Conservation (phyloP, 805 yeast species). For the Diddensiella santjacobensis region DNA sequence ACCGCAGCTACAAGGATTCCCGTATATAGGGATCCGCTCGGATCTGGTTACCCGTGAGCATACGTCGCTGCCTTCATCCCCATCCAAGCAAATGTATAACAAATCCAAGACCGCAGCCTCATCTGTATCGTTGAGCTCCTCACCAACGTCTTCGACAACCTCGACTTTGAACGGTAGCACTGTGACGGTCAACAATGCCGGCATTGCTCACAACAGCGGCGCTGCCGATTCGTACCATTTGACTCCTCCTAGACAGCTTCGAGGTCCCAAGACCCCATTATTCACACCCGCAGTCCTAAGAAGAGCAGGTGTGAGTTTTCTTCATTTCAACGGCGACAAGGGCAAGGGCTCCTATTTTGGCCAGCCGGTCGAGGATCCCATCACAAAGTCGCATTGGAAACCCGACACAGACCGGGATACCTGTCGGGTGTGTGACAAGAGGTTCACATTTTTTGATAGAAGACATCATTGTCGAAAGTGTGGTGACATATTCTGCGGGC, state of each 20-base stretch:
- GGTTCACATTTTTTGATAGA: conserved; percentile 74
- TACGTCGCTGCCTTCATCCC: conserved; percentile 16
- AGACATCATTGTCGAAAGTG: conserved; percentile 83
- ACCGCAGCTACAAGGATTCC: conserved; percentile 3
- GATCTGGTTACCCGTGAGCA: background rate
- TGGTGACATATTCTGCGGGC: conserved; percentile 74
- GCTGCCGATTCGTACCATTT: too few species aligned
- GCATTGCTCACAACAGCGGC: background rate
- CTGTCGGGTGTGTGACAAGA: conserved; percentile 65
- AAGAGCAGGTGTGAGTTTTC: conserved; percentile 33
- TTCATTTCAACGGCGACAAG: background rate
- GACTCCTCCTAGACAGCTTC: conserved; percentile 58
- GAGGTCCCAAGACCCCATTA: conserved; percentile 79
- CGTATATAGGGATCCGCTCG: conserved; percentile 6
- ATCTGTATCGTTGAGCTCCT: conserved; percentile 16
- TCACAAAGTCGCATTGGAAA: conserved; percentile 41
- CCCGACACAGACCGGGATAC: conserved; percentile 61
- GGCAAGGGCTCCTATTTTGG: background rate
- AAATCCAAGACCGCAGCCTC: conserved; percentile 4
- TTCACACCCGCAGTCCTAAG: conserved; percentile 87
- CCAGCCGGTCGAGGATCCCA: conserved; percentile 12
- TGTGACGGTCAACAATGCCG: conserved; percentile 1
- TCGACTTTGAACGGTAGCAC: conserved; percentile 3
- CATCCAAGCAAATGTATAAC: conserved; percentile 11
- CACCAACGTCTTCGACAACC: conserved; percentile 3